Evolutionary conservation across 805 yeast species (phyloP), one percentile per base, ranked within the genome.

Genomic region (Diddensiella santjacobensis): DNA sequence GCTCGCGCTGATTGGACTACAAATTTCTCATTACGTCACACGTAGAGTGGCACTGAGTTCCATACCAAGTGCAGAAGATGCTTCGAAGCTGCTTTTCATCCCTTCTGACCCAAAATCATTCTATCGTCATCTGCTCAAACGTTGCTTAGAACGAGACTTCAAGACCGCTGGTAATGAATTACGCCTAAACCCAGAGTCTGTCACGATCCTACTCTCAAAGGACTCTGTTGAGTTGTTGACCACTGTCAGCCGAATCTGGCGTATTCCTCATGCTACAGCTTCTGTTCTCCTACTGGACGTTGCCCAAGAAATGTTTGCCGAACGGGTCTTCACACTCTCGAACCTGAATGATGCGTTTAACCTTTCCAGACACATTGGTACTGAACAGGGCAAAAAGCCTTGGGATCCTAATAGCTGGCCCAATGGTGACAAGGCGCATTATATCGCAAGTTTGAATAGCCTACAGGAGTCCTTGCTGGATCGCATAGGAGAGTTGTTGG

Each of bases 231-330:
- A 69, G 40, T 61, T 83, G 10, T 56, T 83, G 2, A 62, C 59
- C 1, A 61, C 70, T 13, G 75, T 78, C 46, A 67, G 78, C 4
- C 71, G 68, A 36, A 69, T 77, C 45, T 85, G 93, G 93, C 67
- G 84, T 49, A 62, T 83, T 3, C 75, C 73, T 50, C 62, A 61
- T 4, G 67, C 79, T 0, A 70, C 86, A 0, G 65, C 76, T 42
- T 75, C 80, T 0, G 70, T 75, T 0, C 55, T 78, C 4, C 50
- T 81, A 3, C 78, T 73, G 47, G 73, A 80, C 3, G 82, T 84
- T 1, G 72, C 74, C 1, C 71, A 71, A 50, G 60, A 63, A 15
- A 56, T 71, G 10, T 55, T 71, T 36, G 60, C 58, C 31, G 49
- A 44, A 45, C 61, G 41, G 23, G 31, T 41, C 10, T 47, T 72